A percentile compares a stretch with the other conserved stretches of the same genome.
Evolutionary conservation across 805 yeast species (phyloP).

Genomic region (Metschnikowia lochheadii): DNA sequence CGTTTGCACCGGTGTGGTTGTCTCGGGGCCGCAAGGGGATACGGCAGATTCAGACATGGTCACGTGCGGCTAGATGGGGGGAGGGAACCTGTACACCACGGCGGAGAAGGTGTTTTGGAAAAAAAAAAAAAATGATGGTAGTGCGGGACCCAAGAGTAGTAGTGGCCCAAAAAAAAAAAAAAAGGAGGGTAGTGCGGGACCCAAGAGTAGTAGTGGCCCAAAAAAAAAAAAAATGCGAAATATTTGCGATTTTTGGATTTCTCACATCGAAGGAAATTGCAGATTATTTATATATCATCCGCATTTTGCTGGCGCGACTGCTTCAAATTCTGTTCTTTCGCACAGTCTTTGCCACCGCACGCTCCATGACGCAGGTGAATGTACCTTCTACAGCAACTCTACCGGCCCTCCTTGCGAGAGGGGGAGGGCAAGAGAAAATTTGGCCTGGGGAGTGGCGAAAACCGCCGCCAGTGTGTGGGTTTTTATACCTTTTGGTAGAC

Average conservation of each 20-base stretch:
- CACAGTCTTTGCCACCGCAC: conserved; percentile 12
- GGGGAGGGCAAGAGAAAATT: neutral
- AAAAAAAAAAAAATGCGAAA: conserved; percentile 11
- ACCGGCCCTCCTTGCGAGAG: neutral
- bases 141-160: conserved; percentile 13
- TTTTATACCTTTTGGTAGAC: neutral
- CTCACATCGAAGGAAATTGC: conserved; percentile 19
- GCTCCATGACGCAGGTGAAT: conserved; percentile 13
- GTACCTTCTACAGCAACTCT: conserved; percentile 2
- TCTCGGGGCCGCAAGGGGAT: conserved; percentile 22
- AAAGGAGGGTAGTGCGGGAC: conserved; percentile 13
- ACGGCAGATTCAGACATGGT: conserved; percentile 26
- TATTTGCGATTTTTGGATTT: conserved; percentile 14
- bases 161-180: conserved; percentile 9
- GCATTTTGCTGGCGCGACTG: conserved; percentile 19
- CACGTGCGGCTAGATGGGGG: conserved; percentile 13
- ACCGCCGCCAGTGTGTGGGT: too few relatives aligned
- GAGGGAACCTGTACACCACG: conserved; percentile 11
- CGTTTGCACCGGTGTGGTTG: conserved; percentile 38
- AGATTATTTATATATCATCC: conserved; percentile 20
- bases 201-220: conserved; percentile 9
- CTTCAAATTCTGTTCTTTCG: conserved; percentile 6
- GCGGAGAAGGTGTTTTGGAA: neutral
- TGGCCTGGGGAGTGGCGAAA: too few relatives aligned
- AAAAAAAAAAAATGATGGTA: conserved; percentile 1